phyloP scores from a whole-genome alignment of 306 rosid genomes.

The Gleditsia sinensis region DNA sequence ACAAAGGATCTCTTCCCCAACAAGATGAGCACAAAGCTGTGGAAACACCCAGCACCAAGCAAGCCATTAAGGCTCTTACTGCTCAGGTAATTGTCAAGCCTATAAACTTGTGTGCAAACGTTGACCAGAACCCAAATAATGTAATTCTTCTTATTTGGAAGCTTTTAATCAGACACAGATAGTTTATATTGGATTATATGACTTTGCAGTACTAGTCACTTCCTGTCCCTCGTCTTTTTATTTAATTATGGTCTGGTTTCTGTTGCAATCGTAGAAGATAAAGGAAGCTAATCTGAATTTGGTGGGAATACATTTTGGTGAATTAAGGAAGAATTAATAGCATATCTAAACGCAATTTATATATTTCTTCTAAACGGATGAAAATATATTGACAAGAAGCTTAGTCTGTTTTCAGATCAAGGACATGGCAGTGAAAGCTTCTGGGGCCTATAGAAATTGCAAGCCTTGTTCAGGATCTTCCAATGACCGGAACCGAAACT shows the following conservation, averaged over 20 bases:
- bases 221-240: no score
- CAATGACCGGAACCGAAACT: constrained; percentile 49
- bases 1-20: constrained; percentile 82
- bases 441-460: constrained; percentile 93
- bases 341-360: not conserved
- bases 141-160: not conserved
- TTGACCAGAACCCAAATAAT: not conserved
- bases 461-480: constrained; percentile 90
- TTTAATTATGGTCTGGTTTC: not conserved
- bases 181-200: not conserved
- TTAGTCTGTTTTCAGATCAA: constrained; percentile 66
- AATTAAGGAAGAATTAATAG: no score
- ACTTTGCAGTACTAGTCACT: no score
- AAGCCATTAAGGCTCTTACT: constrained; percentile 85
- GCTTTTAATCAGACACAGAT: not conserved
- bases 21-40: constrained; percentile 69
- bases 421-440: constrained; percentile 96
- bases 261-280: not conserved
- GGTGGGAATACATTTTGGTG: no score
- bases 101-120: constrained; percentile 36
- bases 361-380: not conserved
- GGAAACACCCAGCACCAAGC: constrained; percentile 80
- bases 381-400: constrained; percentile 17
- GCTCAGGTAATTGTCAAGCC: constrained; percentile 66
- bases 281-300: no score